Percentiles rank a stretch among this genome's conserved stretches.
Evolutionary conservation across 306 rosid species (phyloP).

Genomic region (Boehmeria nivea): DNA sequence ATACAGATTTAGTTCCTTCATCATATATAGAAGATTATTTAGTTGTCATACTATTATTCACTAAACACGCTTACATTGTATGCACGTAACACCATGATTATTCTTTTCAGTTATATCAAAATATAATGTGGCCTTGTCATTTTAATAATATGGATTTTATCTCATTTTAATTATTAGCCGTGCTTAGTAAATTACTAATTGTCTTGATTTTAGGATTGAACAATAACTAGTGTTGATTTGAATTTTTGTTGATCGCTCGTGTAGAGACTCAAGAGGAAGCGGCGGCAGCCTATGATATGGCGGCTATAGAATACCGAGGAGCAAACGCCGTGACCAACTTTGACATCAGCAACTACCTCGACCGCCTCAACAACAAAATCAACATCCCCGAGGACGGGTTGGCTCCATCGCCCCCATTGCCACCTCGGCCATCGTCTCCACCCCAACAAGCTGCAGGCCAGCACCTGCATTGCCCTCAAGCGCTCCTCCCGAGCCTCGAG

Average conservation of each 20-base stretch:
- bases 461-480: conserved; percentile 9
- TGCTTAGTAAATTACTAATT: conserved; percentile 7
- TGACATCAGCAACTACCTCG: conserved; percentile 61
- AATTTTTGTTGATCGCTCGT: not conserved
- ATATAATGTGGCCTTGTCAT: too few relatives aligned
- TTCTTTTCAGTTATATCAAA: too few relatives aligned
- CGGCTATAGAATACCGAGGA: conserved; percentile 88
- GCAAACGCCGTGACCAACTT: conserved; percentile 86
- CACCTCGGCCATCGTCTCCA: not conserved
- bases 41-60: too few relatives aligned
- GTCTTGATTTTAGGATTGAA: not conserved
- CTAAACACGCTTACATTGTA: too few relatives aligned
- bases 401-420: conserved; percentile 11
- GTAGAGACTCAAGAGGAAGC: conserved; percentile 95
- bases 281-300: conserved; percentile 84
- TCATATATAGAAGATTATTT: too few relatives aligned
- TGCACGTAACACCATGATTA: too few relatives aligned
- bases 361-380: conserved; percentile 23
- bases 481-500: conserved; percentile 26
- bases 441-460: not conserved
- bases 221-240: too few relatives aligned
- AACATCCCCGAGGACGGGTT: not conserved
- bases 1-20: too few relatives aligned
- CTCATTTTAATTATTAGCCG: too few relatives aligned
- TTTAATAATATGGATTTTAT: too few relatives aligned